Percentiles rank a stretch among this genome's conserved stretches.
These are phyloP conservation scores for Castanea mollissima DNA, from an alignment of 306 rosid species.

Conservation along the genomic window DNA sequence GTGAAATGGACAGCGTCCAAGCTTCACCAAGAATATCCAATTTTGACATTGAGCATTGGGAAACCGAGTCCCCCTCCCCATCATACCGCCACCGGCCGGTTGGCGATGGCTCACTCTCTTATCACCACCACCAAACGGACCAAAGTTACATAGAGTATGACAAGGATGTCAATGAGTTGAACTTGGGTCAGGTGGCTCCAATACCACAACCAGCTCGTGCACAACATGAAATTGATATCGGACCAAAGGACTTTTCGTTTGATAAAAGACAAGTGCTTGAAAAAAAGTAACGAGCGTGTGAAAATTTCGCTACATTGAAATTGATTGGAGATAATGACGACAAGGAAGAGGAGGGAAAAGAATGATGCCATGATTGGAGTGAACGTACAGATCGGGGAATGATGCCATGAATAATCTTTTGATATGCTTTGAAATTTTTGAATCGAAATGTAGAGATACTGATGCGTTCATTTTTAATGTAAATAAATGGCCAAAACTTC, in stretches of 20 bases:
- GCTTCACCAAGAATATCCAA: conserved; percentile 36
- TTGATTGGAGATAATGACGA: neutral
- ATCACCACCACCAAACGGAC: conserved; percentile 28
- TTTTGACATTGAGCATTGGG: conserved; percentile 30
- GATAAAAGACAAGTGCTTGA: conserved; percentile 31
- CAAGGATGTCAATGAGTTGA: conserved; percentile 5
- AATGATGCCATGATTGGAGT: neutral
- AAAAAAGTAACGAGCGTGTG: neutral
- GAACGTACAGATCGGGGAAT: neutral
- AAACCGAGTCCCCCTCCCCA: conserved; percentile 39
- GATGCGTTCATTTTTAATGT: too few species aligned
- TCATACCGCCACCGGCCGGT: conserved; percentile 19
- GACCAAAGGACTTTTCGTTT: conserved; percentile 55
- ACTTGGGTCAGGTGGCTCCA: neutral
- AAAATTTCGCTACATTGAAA: neutral
- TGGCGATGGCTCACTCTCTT: conserved; percentile 20
- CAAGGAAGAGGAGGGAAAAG: too few species aligned
- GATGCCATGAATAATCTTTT: neutral
- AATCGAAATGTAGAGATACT: too few species aligned
- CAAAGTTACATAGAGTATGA: conserved; percentile 20
- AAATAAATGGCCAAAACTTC: too few species aligned
- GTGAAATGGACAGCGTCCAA: conserved; percentile 50
- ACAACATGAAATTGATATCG: conserved; percentile 29
- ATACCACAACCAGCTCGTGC: neutral
- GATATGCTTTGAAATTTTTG: too few species aligned